Evolutionary conservation across 2,329 filamentous ascomycete genomes (phyloP), one percentile per base, ranked within the genome.

Genomic region (Uncinocarpus reesii): DNA sequence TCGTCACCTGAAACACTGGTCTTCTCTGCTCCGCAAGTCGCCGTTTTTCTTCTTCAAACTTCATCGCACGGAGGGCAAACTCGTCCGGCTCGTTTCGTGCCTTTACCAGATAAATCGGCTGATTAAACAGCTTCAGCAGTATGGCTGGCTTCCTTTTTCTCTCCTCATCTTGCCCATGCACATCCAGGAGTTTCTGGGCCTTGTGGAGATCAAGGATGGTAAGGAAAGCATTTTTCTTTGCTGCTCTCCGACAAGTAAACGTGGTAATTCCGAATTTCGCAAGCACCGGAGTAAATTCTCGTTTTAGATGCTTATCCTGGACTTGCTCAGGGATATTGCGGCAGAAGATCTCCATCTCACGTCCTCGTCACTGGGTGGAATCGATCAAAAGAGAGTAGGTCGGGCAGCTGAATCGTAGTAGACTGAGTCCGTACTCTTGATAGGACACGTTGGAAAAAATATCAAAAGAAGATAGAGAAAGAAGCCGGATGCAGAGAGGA

Each of bases 281-380:
- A 6, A 59, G 47, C 8, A 59, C 48, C 7, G 56, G 53, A 7
- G 15, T 50, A 29, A 60, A 48, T 45, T 58, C 56, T 36, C 42
- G 57, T 29, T 42, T 53, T 31, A 60, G 29, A 35, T 57, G 56
- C 13, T 48, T 50, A 10, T 51, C 43, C 18, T 53, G 51, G 11
- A 58, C 43, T 20, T 55, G 53, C n/a, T 52, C 50, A 4, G 57
- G 57, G 20, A 60, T 42, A 26, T 58, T 58, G 38, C 56, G 53
- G 42, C 57, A 58, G 26, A 58, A 59, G n/a, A 60, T 56, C 26
- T 60, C 57, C 56, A 60, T 60, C 15, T 38, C 18, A 35, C n/a
- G 5, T 34, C 35, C 13, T 16, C 18, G 11, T 15, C 29, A 20
- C 7, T 5, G 6, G 3, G 4, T 5, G 2, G n/a, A 32, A 7